phyloP scores from a whole-genome alignment of 2,329 filamentous ascomycete species.

The Calonectria crousiana region DNA sequence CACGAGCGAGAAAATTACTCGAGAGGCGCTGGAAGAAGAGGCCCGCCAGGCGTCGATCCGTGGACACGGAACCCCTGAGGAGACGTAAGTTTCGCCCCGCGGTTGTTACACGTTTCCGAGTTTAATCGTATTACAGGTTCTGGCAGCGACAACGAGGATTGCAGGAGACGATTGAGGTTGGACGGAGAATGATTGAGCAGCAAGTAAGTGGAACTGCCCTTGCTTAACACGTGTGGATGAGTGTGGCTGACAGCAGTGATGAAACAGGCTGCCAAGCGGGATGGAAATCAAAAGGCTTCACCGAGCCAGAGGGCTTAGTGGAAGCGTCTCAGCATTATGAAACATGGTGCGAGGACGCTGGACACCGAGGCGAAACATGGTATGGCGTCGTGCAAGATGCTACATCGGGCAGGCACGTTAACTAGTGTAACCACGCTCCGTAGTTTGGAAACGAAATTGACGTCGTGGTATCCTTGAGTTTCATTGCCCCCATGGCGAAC shows the following conservation, averaged over 20 bases:
- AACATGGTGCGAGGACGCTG: neutral
- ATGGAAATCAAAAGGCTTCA: constrained; percentile 32
- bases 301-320: constrained; percentile 39
- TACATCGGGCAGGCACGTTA: neutral
- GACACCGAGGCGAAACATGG: neutral
- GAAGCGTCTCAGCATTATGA: neutral
- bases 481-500: neutral
- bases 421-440: neutral
- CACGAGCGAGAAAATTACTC: constrained; percentile 73
- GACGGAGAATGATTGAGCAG: constrained; percentile 66
- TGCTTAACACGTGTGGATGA: neutral
- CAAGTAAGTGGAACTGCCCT: constrained; percentile 41
- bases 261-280: constrained; percentile 27
- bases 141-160: constrained; percentile 72
- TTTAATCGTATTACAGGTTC: constrained; percentile 58
- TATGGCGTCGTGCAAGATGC: neutral
- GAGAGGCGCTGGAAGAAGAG: constrained; percentile 74
- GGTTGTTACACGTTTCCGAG: neutral
- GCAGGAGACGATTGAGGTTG: constrained; percentile 68
- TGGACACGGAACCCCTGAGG: constrained; percentile 64
- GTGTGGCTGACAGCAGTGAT: constrained; percentile 18
- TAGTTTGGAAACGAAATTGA: neutral
- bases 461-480: neutral
- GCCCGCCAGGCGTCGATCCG: constrained; percentile 63
- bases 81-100: constrained; percentile 55